phyloP scores from a whole-genome alignment of 768 basidiomycete genomes.

The Amylocystis lapponica region DNA sequence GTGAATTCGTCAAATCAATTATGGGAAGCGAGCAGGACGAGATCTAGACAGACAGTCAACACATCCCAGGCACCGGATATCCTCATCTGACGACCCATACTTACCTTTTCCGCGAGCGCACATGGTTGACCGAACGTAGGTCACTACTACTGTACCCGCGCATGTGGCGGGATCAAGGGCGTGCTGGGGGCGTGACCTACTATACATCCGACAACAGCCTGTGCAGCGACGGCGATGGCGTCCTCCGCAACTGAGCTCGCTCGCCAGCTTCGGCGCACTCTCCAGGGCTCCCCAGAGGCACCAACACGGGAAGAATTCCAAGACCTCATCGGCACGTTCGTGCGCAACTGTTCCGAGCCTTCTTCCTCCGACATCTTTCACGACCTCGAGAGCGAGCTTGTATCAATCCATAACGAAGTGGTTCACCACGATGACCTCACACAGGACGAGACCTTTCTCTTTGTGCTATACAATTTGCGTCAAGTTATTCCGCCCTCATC shows the following conservation, averaged over 20 bases:
- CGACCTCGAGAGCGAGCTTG: slow-evolving; percentile 63
- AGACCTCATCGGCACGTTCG: slow-evolving; percentile 48
- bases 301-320: slow-evolving; percentile 45
- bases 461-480: slow-evolving; percentile 55
- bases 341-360: slow-evolving; percentile 42
- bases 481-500: slow-evolving; percentile 59
- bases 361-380: slow-evolving; percentile 29
- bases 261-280: slow-evolving; percentile 51
- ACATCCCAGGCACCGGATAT: too few relatives aligned
- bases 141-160: too few relatives aligned
- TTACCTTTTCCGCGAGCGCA: too few relatives aligned
- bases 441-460: slow-evolving; percentile 64
- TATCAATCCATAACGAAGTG: slow-evolving; percentile 52
- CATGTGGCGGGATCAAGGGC: too few relatives aligned
- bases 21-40: too few relatives aligned
- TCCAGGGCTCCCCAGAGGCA: slow-evolving; percentile 50
- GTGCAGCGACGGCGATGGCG: too few relatives aligned
- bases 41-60: too few relatives aligned
- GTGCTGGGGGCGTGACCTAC: too few relatives aligned
- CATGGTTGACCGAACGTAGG: too few relatives aligned
- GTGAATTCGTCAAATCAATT: too few relatives aligned
- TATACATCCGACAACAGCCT: too few relatives aligned
- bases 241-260: slow-evolving; percentile 35
- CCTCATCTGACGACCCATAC: too few relatives aligned
- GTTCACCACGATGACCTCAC: slow-evolving; percentile 57